phyloP scores from a whole-genome alignment of 441 rosid genomes.

The Manihot esculenta region DNA sequence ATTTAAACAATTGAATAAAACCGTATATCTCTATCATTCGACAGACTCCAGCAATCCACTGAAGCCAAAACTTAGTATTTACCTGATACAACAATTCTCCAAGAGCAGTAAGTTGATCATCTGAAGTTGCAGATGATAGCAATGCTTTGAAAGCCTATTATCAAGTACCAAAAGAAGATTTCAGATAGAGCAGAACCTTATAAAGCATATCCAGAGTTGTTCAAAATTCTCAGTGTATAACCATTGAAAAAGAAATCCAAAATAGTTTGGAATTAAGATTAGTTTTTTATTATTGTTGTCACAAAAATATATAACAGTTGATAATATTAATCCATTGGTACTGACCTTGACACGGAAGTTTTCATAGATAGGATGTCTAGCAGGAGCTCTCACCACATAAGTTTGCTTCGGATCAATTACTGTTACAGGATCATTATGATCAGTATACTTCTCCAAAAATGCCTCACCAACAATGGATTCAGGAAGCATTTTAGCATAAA shows the following conservation, averaged over 20 bases:
- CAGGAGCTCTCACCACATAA: constrained; percentile 78
- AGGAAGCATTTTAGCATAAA: constrained; percentile 74
- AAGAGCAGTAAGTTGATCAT: constrained; percentile 87
- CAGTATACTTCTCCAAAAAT: constrained; percentile 62
- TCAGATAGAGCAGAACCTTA: not conserved
- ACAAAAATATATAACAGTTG: too few relatives aligned
- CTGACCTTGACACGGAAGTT: constrained; percentile 96
- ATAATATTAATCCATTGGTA: constrained; percentile 14
- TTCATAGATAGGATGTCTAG: constrained; percentile 92
- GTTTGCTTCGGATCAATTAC: constrained; percentile 66
- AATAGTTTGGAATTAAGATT: too few relatives aligned
- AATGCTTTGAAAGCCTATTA: constrained; percentile 92
- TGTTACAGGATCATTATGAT: constrained; percentile 88
- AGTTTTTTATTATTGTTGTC: too few relatives aligned
- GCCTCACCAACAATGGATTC: constrained; percentile 68
- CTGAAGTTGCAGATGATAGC: constrained; percentile 76
- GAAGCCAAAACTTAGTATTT: constrained; percentile 10
- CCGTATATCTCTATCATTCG: not conserved
- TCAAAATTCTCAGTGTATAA: not conserved
- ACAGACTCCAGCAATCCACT: not conserved
- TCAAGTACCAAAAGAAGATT: constrained; percentile 10
- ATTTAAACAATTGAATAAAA: not conserved
- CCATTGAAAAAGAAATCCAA: constrained; percentile 14
- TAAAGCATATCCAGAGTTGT: not conserved
- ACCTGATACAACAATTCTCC: constrained; percentile 99